Base-by-base conservation (phyloP, 2,329 filamentous ascomycete species). In the Amauroascus niger region DNA sequence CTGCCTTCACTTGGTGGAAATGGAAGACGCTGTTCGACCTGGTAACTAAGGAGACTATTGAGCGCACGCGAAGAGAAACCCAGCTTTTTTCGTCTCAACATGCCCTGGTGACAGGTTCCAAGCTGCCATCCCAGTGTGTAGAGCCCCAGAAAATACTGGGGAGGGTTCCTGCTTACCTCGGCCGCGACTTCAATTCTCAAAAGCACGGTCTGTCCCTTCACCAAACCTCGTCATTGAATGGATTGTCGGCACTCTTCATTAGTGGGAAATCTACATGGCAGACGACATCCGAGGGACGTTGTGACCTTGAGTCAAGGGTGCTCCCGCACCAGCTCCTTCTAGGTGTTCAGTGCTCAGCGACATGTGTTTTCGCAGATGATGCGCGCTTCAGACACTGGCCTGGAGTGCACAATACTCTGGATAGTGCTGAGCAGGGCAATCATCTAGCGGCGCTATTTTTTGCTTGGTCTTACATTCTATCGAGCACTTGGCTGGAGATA, bases 391-490 rank as follows among this genome's bases (percentile, higher is more conserved):
- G 26, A 33, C 44, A 47, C 44, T 47, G 44, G 44, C 44, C 44
- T 47, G 44, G 44, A 33, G 44, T 47, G 33, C 13, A 13, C 28
- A 33, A 33, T 47, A 47, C 44, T 47, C 14, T 7, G 44, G 44
- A 47, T 47, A 47, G 33, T 26, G 44, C 44, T 33, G 44, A 47
- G 16, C 44, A 52, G 46, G 43, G 51, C 9, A 48, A 49, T 44
- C 44, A 52, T 54, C 20, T 57, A n/a, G 26, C 45, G 43, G 43
- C 45, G 43, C 32, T 57, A 24, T 54, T 54, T 44, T 40, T 45
- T 37, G 51, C 55, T 16, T 56, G 46, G 55, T 39, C 35, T n/a
- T 56, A 52, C 26, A 51, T 56, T 32, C 26, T 51, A 11, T 56
- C 51, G 26, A 39, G 50, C 13, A 35, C 40, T 20, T 56, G 46